These are phyloP conservation scores for Diplodia intermedia DNA, from an alignment of 2,329 filamentous ascomycete genomes.

Conservation along the genomic window DNA sequence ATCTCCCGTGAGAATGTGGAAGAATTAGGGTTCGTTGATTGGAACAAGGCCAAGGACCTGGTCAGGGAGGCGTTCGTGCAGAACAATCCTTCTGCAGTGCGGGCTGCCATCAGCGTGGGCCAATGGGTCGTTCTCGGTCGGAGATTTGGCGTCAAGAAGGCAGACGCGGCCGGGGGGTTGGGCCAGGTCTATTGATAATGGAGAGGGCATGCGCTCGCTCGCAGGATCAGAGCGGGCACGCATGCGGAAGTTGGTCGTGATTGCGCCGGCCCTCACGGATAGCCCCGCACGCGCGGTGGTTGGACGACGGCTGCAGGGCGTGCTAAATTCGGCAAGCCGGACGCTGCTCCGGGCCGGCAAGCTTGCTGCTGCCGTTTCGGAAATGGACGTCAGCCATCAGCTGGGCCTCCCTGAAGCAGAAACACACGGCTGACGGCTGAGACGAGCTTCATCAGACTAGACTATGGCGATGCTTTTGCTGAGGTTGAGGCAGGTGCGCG, in stretches of 20 bases:
- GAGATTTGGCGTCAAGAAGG: constrained; percentile 51
- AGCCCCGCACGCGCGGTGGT: constrained; percentile 4
- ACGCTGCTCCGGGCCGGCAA: not conserved
- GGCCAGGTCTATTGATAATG: not conserved
- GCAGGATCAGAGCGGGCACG: constrained; percentile 1
- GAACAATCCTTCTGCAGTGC: constrained; percentile 46
- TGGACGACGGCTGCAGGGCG: not conserved
- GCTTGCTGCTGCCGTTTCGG: constrained; percentile 9
- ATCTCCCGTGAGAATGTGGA: constrained; percentile 43
- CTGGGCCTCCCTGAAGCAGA: not conserved
- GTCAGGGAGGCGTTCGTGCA: constrained; percentile 35
- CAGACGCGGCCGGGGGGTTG: constrained; percentile 29
- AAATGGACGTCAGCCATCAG: constrained; percentile 10
- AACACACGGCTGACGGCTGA: constrained; percentile 19
- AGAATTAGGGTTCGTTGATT: constrained; percentile 46
- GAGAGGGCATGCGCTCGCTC: not conserved
- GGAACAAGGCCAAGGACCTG: constrained; percentile 35
- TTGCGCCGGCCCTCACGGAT: not conserved
- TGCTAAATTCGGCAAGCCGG: constrained; percentile 18
- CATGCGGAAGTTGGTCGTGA: not conserved
- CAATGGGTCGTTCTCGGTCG: constrained; percentile 55
- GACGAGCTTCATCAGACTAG: constrained; percentile 6
- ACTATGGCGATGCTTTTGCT: not conserved
- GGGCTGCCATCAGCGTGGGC: constrained; percentile 49
- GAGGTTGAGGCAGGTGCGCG: constrained; percentile 2